Evolutionary conservation across 495 filamentous ascomycete genomes (phyloP), one percentile per base, ranked within the genome.

Genomic region (Penicillium daleae): DNA sequence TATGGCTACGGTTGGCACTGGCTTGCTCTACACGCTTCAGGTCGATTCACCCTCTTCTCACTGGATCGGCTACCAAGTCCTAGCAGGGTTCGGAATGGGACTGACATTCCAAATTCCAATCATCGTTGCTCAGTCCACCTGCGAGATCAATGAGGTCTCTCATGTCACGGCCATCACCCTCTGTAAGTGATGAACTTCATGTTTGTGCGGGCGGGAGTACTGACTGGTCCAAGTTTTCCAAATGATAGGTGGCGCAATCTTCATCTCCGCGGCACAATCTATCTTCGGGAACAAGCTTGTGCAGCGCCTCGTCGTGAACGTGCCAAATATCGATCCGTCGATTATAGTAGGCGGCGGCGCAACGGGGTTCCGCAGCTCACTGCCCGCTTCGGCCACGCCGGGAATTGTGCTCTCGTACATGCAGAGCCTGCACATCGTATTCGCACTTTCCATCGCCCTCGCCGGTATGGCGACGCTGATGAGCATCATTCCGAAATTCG

Each of bases 1-100:
- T 31, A 46, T 66, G 17, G 56, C 32, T 27, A 59, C 56, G n/a
- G 72, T 93, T 59, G 92, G 89, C 27, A 76, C 76, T 22, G 91
- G 88, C 0, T 62, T 85, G 17, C 40, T 82, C 24, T 74, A 71
- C 55, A 75, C 71, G 13, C 62, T 77, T 22, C 50, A 68, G 12
- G 64, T 73, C 24, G 59, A 60, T 37, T 72, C 66, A 33, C 10
- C 12, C 31, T 27, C 29, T 51, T 6, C 27, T 32, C 42, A 59
- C 2, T 59, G 57, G 57, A 52, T 59, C 12, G 56, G 61, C 17
- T 59, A 52, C 27, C 88, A 40, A 82, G 73, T 82, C 22, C n/a
- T 92, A 8, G 66, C 74, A n/a, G 66, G 86, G 0, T 70, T 91
- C 54, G 90, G 89, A 21, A 78, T 78, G 19, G 90, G 88, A 0